phyloP scores from a whole-genome alignment of 192 early-diverging fungal genomes.

The Podila clonocystis region DNA sequence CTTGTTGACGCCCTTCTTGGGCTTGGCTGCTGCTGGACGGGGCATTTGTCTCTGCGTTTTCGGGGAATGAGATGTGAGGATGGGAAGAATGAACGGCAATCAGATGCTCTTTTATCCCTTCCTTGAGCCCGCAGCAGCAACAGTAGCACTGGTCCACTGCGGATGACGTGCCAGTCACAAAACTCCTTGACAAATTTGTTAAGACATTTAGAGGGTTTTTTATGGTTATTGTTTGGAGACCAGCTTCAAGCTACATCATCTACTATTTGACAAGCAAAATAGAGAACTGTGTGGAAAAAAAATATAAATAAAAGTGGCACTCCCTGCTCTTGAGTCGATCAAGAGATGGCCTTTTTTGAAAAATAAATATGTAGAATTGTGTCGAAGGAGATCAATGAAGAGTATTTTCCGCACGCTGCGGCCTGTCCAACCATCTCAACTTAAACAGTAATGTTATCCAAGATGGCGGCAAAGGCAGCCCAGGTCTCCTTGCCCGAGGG shows the following conservation, averaged over 20 bases:
- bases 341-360: not conserved
- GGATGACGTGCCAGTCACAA: too few relatives aligned
- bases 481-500: slow-evolving; percentile 40
- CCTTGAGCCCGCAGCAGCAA: too few relatives aligned
- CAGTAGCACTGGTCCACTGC: too few relatives aligned
- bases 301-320: not conserved
- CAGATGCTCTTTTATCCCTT: too few relatives aligned
- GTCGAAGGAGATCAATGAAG: not conserved
- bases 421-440: not conserved
- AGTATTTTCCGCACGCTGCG: not conserved
- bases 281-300: too few relatives aligned
- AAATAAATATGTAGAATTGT: not conserved
- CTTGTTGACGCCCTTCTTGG: slow-evolving; percentile 48
- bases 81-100: too few relatives aligned
- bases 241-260: not conserved
- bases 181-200: too few relatives aligned
- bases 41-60: slow-evolving; percentile 4
- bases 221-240: not conserved
- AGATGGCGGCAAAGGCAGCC: slow-evolving; percentile 35
- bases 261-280: too few relatives aligned
- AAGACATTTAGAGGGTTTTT: not conserved
- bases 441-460: slow-evolving; percentile 41
- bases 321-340: slow-evolving; percentile 2
- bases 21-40: slow-evolving; percentile 19
- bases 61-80: too few relatives aligned